Evolutionary conservation across 192 early-diverging fungal species (phyloP).

Genomic region (Diversispora eburnea): DNA sequence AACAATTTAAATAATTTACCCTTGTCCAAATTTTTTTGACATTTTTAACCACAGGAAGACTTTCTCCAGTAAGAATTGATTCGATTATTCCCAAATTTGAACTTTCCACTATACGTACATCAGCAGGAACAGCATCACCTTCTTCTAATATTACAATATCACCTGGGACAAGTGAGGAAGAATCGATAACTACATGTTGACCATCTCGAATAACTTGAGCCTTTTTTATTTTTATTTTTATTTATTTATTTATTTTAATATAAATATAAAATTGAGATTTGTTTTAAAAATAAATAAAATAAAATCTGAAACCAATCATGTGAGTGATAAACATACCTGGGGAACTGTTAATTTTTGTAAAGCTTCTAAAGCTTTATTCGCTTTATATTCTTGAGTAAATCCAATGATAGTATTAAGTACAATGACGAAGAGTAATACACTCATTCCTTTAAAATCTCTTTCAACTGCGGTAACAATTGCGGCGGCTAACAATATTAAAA

Average conservation of each 20-base stretch:
- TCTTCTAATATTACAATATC: conserved; percentile 80
- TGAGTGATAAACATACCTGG: conserved; percentile 1
- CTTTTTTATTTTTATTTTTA: conserved; percentile 22
- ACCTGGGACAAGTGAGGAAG: conserved; percentile 70
- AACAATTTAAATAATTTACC: conserved; percentile 33
- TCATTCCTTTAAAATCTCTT: conserved; percentile 79
- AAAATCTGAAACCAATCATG: background rate
- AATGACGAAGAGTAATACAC: conserved; percentile 61
- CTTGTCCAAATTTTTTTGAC: conserved; percentile 63
- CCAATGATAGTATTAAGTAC: conserved; percentile 87
- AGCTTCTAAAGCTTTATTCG: conserved; percentile 84
- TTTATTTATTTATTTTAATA: too few species aligned
- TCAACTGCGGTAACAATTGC: conserved; percentile 79
- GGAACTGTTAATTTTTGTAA: conserved; percentile 64
- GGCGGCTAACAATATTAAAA: conserved; percentile 79
- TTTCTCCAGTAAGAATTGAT: conserved; percentile 81
- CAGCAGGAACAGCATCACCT: conserved; percentile 80
- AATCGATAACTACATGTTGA: conserved; percentile 57
- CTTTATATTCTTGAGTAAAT: conserved; percentile 93
- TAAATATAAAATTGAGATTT: background rate
- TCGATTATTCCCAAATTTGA: conserved; percentile 79
- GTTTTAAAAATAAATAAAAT: background rate
- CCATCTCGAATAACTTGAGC: conserved; percentile 74
- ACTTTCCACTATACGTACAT: conserved; percentile 67
- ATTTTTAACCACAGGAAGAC: conserved; percentile 63